These are phyloP conservation scores for Dictyostelium brefeldianum DNA, from an alignment of 78 protist genomes.

Conservation along the genomic window DNA sequence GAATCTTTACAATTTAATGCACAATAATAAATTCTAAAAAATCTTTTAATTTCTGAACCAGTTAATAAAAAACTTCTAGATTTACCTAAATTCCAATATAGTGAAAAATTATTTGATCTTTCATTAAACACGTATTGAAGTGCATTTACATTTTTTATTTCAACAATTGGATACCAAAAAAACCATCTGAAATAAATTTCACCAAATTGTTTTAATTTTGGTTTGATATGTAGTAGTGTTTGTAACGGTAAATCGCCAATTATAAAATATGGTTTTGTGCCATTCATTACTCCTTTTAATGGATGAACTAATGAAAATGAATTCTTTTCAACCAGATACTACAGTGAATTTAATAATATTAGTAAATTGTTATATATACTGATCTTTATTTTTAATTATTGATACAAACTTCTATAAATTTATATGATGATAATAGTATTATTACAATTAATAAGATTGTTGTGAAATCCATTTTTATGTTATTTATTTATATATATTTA, in stretches of 20 bases:
- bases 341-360: too few species aligned
- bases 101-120: background rate
- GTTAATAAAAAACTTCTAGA: background rate
- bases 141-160: conserved; percentile 20
- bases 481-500: background rate
- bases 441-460: background rate
- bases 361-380: too few species aligned
- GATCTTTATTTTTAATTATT: background rate
- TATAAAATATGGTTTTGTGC: conserved; percentile 26
- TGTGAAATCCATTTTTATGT: background rate
- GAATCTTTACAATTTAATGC: conserved; percentile 1
- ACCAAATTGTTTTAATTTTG: background rate
- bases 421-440: background rate
- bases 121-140: conserved; percentile 32
- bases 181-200: conserved; percentile 49
- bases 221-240: background rate
- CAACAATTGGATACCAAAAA: conserved; percentile 39
- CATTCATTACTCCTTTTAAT: conserved; percentile 67
- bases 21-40: conserved; percentile 19
- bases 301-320: conserved; percentile 29
- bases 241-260: conserved; percentile 30
- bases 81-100: conserved; percentile 25
- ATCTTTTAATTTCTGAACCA: conserved; percentile 27
- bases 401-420: background rate
- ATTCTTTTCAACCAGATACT: background rate